Conservation (phyloP, 306 rosid species). For the Geum urbanum region DNA sequence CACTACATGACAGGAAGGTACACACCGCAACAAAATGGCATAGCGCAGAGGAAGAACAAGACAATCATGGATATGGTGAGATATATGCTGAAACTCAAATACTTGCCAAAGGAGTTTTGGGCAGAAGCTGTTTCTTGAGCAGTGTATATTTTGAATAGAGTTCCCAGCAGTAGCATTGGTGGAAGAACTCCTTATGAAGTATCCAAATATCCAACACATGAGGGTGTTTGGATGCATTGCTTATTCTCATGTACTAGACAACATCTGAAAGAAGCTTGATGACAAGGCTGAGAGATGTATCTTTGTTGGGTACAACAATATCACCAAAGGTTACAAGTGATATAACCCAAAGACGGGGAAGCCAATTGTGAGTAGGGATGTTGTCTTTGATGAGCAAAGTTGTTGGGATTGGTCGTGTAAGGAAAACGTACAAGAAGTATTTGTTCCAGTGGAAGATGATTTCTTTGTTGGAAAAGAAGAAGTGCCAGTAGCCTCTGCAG, state of each 20-base stretch:
- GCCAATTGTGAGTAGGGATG: not conserved
- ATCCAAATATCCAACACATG: not conserved
- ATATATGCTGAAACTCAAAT: too few relatives aligned
- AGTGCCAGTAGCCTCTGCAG: too few relatives aligned
- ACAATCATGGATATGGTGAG: not conserved
- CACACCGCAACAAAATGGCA: not conserved
- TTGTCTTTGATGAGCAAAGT: not conserved
- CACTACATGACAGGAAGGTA: not conserved
- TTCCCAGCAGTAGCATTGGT: not conserved
- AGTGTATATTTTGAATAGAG: not conserved
- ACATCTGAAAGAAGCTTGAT: not conserved
- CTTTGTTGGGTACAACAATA: not conserved
- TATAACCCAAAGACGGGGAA: not conserved
- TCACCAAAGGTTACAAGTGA: not conserved
- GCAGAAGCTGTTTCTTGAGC: not conserved
- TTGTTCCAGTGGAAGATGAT: too few relatives aligned
- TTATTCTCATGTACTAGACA: not conserved
- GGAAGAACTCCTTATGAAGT: not conserved
- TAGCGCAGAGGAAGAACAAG: not conserved
- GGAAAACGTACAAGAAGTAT: too few relatives aligned
- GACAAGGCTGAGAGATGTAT: not conserved
- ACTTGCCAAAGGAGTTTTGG: not conserved
- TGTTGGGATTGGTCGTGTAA: too few relatives aligned
- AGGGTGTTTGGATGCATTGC: not conserved
- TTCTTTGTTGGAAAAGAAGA: too few relatives aligned